phyloP scores from a whole-genome alignment of 2,329 filamentous ascomycete species.

The Plenodomus biglobosus region DNA sequence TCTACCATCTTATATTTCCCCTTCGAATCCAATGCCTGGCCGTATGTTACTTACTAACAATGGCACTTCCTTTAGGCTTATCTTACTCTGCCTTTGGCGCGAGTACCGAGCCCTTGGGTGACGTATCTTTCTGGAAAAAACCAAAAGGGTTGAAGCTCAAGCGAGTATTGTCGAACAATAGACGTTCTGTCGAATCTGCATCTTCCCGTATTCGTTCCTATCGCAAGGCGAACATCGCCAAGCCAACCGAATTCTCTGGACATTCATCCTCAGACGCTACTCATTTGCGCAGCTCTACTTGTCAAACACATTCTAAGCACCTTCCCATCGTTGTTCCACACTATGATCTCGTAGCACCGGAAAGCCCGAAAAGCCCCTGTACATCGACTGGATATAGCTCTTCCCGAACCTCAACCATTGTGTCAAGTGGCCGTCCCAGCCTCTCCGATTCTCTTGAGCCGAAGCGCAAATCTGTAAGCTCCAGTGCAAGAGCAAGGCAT shows the following conservation, averaged over 20 bases:
- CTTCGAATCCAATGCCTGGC: slow-evolving; percentile 13
- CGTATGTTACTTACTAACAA: slow-evolving; percentile 39
- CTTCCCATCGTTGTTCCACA: slow-evolving; percentile 49
- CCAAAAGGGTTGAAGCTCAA: slow-evolving; percentile 34
- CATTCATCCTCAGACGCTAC: slow-evolving; percentile 21
- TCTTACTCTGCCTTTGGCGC: slow-evolving; percentile 41
- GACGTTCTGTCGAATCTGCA: slow-evolving; percentile 34
- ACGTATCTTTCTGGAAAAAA: slow-evolving; percentile 39
- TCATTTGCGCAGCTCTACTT: slow-evolving; percentile 18
- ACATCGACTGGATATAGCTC: slow-evolving; percentile 38
- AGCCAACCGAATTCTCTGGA: slow-evolving; percentile 21
- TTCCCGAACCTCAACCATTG: slow-evolving; percentile 35
- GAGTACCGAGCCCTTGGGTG: slow-evolving; percentile 38
- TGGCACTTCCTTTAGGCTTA: slow-evolving; percentile 45
- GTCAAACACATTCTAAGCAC: slow-evolving; percentile 44
- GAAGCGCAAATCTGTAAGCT: slow-evolving; percentile 32
- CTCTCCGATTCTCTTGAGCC: slow-evolving; percentile 31
- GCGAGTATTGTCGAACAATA: slow-evolving; percentile 31
- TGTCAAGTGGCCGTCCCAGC: slow-evolving; percentile 34
- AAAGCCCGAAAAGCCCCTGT: slow-evolving; percentile 32
- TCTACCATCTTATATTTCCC: slow-evolving; percentile 24
- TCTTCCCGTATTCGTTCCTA: slow-evolving; percentile 26
- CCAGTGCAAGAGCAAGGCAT: slow-evolving; percentile 47
- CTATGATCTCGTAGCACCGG: slow-evolving; percentile 45
- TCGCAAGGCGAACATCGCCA: slow-evolving; percentile 25